Percentiles rank a stretch among this genome's conserved stretches.
Evolutionary conservation across 306 rosid genomes (phyloP).

Genomic region (Phaseolus lunatus): DNA sequence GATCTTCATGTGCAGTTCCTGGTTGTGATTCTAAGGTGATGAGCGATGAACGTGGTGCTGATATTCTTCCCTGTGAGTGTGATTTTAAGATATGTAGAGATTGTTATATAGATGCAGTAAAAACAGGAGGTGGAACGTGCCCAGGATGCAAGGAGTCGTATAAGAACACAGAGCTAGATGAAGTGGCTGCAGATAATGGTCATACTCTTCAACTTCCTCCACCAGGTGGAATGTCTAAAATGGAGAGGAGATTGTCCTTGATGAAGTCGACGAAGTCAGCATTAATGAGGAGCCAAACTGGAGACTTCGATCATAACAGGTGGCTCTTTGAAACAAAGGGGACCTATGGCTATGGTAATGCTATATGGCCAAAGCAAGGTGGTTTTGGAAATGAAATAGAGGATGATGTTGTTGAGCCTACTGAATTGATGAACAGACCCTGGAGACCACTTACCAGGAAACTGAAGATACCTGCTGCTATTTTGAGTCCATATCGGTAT

Average conservation of each 20-base stretch:
- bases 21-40: conserved; percentile 95
- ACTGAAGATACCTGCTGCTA: conserved; percentile 88
- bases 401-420: conserved; percentile 65
- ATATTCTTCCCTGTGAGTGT: conserved; percentile 95
- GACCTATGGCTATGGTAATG: conserved; percentile 95
- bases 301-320: conserved; percentile 87
- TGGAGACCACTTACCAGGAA: conserved; percentile 94
- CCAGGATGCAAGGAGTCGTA: conserved; percentile 90
- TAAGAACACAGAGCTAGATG: conserved; percentile 83
- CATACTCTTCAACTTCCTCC: conserved; percentile 79
- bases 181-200: conserved; percentile 62
- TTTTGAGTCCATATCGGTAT: conserved; percentile 90
- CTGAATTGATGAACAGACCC: conserved; percentile 77
- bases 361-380: conserved; percentile 91
- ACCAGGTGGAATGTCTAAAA: conserved; percentile 73
- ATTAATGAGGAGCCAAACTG: conserved; percentile 85
- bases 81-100: conserved; percentile 92
- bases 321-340: conserved; percentile 96
- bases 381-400: conserved; percentile 71
- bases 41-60: conserved; percentile 88
- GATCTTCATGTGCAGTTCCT: conserved; percentile 84
- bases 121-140: conserved; percentile 75
- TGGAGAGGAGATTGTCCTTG: conserved; percentile 86
- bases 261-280: conserved; percentile 90
- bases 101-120: conserved; percentile 84